Evolutionary conservation across 176 grass and related monocot genomes (phyloP).

Genomic region (Raddia distichophylla): DNA sequence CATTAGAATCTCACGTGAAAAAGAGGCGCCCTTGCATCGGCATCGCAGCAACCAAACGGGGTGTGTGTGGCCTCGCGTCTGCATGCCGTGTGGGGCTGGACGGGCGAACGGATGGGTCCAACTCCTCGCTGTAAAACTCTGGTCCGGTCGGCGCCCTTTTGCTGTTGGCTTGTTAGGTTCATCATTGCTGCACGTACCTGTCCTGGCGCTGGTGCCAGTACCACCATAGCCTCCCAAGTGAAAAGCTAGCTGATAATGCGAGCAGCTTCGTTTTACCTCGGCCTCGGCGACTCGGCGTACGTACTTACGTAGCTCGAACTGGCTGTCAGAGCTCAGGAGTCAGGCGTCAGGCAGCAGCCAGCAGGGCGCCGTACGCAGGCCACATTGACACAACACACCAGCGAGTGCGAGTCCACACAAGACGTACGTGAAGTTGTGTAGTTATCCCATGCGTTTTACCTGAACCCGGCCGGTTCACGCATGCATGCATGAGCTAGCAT

Average conservation of each 20-base stretch:
- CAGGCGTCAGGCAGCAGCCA: not conserved
- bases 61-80: not conserved
- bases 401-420: no score
- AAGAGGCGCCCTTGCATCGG: not conserved
- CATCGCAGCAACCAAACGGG: not conserved
- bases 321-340: not conserved
- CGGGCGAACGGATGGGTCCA: constrained; percentile 10
- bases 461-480: not conserved
- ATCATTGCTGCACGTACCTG: constrained; percentile 27
- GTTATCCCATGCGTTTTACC: not conserved
- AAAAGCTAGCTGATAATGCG: no score
- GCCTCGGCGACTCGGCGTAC: constrained; percentile 28
- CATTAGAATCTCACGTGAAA: constrained; percentile 43
- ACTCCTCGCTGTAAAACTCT: constrained; percentile 42
- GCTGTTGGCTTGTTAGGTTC: constrained; percentile 23
- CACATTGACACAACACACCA: not conserved
- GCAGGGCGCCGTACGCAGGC: not conserved
- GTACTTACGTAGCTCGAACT: constrained; percentile 15
- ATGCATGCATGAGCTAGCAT: not conserved
- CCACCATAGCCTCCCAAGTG: not conserved
- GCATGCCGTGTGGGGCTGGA: not conserved
- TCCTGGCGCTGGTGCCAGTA: constrained; percentile 2
- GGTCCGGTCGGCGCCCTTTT: not conserved
- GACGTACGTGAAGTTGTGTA: not conserved
- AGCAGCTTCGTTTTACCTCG: constrained; percentile 39